Evolutionary conservation across 1,284 basidiomycete species (phyloP), one percentile per base, ranked within the genome.

Genomic region (Cutaneotrichosporon sp.): DNA sequence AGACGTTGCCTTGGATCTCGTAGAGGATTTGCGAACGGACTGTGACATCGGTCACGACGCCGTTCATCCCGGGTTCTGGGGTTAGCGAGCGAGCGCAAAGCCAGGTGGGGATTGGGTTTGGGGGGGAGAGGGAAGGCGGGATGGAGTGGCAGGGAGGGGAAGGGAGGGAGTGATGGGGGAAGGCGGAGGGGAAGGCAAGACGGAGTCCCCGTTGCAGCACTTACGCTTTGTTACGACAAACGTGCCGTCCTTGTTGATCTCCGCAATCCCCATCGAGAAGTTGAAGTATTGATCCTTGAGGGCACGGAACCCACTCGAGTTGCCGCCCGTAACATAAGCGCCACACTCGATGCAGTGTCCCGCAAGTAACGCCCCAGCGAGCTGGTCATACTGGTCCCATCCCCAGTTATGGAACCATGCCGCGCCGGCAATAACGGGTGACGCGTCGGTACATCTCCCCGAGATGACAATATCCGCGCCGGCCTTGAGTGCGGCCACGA

Each of bases 401-500:
- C 30, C 16, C 72, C 72, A 74, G 9, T 47, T 49, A 58, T 72
- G 69, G 55, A 58, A 68, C 71, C 71, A 72, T 5, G 67, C 67
- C 1, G 72, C 70, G 9, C 67, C 65, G 9, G 58, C 69, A 13
- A 70, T 68, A 22, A 69, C 67, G 4, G 68, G 67, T 14, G 67
- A 68, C 1, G 71, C 71, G 42, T 72, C 73, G 13, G 71, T 70
- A 14, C 71, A 71, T 8, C 73, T 62, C 0, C 73, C 73, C 2
- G 69, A 70, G 11, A 74, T 70, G 46, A 73, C 66, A 38, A 74
- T 69, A 59, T 73, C 72, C 3, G 72, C 70, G 21, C 73, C 73
- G 9, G 61, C 64, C 16, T 53, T 32, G n/a, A 68, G 64, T 0
- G 66, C 66, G 5, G 57, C 60, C 22, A 36, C 42, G 2, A 68